Percentiles rank a stretch among this genome's conserved stretches.
These are phyloP conservation scores for Entomophthora muscae DNA, from an alignment of 371 early-diverging fungal genomes.

Conservation along the genomic window DNA sequence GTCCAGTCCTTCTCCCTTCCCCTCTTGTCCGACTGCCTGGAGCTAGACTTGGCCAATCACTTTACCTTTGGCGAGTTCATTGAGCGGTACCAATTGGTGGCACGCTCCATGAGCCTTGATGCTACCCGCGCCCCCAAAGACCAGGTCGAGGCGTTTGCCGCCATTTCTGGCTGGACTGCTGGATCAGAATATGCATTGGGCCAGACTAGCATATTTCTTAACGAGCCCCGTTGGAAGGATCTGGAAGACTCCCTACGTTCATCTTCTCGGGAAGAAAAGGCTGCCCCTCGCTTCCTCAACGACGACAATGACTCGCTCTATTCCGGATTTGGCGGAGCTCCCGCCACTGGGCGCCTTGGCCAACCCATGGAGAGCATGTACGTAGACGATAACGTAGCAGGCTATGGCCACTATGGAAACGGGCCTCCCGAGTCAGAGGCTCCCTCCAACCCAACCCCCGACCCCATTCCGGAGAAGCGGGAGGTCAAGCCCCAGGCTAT, in stretches of 20 bases:
- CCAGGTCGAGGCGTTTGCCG: constrained; percentile 21
- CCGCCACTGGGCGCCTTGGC: constrained; percentile 24
- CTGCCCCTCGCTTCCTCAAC: constrained; percentile 19
- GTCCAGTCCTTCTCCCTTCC: constrained; percentile 38
- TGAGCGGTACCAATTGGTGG: constrained; percentile 28
- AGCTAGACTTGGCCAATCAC: constrained; percentile 34
- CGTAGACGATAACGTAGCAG: neutral
- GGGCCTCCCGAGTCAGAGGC: neutral
- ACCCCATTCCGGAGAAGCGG: neutral
- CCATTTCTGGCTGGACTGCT: constrained; percentile 23
- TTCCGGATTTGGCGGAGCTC: constrained; percentile 14
- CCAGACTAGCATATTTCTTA: constrained; percentile 41
- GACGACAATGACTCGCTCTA: constrained; percentile 16
- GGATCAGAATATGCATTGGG: constrained; percentile 19
- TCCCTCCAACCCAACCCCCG: neutral
- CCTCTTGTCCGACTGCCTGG: constrained; percentile 32
- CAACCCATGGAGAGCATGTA: neutral
- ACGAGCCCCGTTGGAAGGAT: constrained; percentile 51
- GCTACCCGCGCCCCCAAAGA: constrained; percentile 16
- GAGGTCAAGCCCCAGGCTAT: neutral
- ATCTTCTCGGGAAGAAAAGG: constrained; percentile 44
- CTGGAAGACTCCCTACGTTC: constrained; percentile 55
- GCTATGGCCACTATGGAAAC: neutral
- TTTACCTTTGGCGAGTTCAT: constrained; percentile 43
- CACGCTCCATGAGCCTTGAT: constrained; percentile 19